Evolutionary conservation across 2,329 filamentous ascomycete genomes (phyloP).

Genomic region (Aciculosporium take): DNA sequence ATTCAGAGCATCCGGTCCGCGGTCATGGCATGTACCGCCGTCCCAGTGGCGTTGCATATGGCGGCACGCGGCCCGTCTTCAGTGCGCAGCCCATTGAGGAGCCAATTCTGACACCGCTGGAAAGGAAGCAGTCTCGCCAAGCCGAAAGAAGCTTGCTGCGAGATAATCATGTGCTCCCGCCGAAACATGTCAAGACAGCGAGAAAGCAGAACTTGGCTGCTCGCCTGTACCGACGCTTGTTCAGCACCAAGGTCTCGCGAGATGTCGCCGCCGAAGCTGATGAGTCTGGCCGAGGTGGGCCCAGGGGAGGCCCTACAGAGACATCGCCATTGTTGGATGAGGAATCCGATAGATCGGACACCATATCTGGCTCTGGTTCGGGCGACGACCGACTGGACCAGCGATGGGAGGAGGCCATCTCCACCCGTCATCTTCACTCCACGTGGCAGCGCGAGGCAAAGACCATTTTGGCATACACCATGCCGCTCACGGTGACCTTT

Average conservation of each 20-base stretch:
- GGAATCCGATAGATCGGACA: constrained; percentile 2
- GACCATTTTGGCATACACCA: constrained; percentile 58
- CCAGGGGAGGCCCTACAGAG: constrained; percentile 22
- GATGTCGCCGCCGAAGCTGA: constrained; percentile 26
- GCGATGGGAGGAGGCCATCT: constrained; percentile 77
- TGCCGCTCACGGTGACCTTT: constrained; percentile 57
- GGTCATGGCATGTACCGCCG: constrained; percentile 53
- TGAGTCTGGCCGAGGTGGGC: too few relatives aligned
- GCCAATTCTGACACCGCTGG: constrained; percentile 35
- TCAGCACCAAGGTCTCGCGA: constrained; percentile 39
- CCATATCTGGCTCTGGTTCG: constrained; percentile 12
- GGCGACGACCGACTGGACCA: constrained; percentile 39
- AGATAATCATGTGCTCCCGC: constrained; percentile 51
- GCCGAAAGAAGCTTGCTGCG: constrained; percentile 47
- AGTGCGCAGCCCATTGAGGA: constrained; percentile 38
- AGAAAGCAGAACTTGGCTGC: constrained; percentile 21
- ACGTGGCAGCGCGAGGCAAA: constrained; percentile 85
- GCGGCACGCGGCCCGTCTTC: constrained; percentile 55
- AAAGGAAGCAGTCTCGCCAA: constrained; percentile 40
- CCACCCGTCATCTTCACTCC: constrained; percentile 66
- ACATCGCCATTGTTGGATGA: constrained; percentile 25
- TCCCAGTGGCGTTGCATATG: constrained; percentile 62
- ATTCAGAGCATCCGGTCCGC: constrained; percentile 21
- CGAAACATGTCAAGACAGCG: constrained; percentile 31
- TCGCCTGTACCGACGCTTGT: constrained; percentile 32